These are phyloP conservation scores for Leishmania tarentolae DNA, from an alignment of 208 protist species.

Conservation along the genomic window DNA sequence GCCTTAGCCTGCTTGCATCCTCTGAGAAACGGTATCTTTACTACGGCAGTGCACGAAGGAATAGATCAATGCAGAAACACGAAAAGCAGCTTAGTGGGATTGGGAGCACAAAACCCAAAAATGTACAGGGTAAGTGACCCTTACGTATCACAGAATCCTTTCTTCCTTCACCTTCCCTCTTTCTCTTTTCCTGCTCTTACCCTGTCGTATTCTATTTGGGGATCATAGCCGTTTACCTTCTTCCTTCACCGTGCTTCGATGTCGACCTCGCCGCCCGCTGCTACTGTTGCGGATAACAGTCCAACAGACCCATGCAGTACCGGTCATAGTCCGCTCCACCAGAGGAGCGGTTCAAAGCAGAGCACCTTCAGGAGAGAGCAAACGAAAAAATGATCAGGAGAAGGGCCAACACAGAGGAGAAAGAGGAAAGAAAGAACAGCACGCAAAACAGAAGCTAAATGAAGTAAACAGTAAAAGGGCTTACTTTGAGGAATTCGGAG, in stretches of 20 bases:
- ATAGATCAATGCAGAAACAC: not conserved
- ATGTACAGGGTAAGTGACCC: slow-evolving; percentile 27
- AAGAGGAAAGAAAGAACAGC: not conserved
- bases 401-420: not conserved
- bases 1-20: not conserved
- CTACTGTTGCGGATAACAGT: not conserved
- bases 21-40: not conserved
- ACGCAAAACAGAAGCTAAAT: not conserved
- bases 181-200: too few species aligned
- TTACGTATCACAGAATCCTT: not conserved
- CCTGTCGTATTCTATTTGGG: not conserved
- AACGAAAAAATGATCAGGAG: slow-evolving; percentile 12
- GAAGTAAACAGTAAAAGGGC: slow-evolving; percentile 6
- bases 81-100: not conserved
- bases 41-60: not conserved
- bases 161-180: not conserved
- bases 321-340: not conserved
- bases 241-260: not conserved
- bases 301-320: not conserved
- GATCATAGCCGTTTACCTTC: not conserved
- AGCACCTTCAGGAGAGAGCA: not conserved
- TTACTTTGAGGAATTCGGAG: not conserved
- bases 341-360: not conserved
- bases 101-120: slow-evolving; percentile 10
- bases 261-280: not conserved